Conservation (phyloP, 1,284 basidiomycete species). For the Volvariella surrecta region DNA sequence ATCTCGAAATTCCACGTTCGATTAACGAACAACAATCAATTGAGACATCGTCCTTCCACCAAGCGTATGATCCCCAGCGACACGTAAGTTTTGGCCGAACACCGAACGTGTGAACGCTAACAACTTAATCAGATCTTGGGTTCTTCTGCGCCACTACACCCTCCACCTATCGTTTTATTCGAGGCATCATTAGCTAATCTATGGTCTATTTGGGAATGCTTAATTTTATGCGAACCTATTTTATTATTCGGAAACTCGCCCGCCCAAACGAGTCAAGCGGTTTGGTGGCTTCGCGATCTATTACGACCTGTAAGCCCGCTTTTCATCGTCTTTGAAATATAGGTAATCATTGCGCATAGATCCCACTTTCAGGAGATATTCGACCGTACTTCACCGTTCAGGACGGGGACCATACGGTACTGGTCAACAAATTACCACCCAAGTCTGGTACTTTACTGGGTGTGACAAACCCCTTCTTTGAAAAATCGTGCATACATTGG, state of each 20-base stretch:
- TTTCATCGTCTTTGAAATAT: conserved; percentile 1
- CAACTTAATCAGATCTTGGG: conserved; percentile 58
- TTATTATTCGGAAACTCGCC: conserved; percentile 82
- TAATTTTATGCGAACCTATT: conserved; percentile 83
- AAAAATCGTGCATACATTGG: conserved; percentile 86
- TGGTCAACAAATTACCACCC: conserved; percentile 82
- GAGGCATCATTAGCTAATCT: conserved; percentile 70
- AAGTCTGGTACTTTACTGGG: conserved; percentile 81
- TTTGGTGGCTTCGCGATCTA: conserved; percentile 90
- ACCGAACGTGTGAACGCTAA: conserved; percentile 2
- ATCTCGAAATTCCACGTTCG: conserved; percentile 62
- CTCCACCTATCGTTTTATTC: conserved; percentile 68
- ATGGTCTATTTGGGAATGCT: conserved; percentile 94
- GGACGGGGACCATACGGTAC: conserved; percentile 70
- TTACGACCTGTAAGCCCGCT: conserved; percentile 63
- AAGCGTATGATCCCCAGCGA: conserved; percentile 36
- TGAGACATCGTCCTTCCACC: conserved; percentile 37
- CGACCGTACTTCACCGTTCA: conserved; percentile 96
- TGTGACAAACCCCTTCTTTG: conserved; percentile 93
- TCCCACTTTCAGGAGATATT: conserved; percentile 81
- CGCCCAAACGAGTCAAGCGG: conserved; percentile 70
- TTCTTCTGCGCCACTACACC: conserved; percentile 58
- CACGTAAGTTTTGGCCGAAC: conserved; percentile 27
- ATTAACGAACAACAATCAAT: conserved; percentile 66
- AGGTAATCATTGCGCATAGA: conserved; percentile 29